These are phyloP conservation scores for Pseudogymnoascus sp. DNA, from an alignment of 2,329 filamentous ascomycete species.

Conservation along the genomic window DNA sequence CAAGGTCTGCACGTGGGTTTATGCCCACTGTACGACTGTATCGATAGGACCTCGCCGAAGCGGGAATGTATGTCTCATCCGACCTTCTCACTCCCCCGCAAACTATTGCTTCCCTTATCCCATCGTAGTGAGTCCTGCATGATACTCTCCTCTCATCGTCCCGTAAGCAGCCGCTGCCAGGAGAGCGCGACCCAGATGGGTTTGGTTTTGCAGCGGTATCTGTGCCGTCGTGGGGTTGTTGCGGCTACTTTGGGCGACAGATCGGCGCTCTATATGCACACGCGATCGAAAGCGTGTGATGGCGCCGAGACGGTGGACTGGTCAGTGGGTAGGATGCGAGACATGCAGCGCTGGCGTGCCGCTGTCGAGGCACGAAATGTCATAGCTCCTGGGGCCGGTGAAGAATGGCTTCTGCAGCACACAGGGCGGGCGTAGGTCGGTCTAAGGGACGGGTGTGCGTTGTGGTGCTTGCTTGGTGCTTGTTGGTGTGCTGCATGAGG, in stretches of 20 bases:
- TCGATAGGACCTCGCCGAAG: background rate
- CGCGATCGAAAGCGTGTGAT: conserved; percentile 4
- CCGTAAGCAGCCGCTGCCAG: background rate
- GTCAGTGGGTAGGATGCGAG: background rate
- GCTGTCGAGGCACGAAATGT: background rate
- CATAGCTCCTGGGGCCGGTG: background rate
- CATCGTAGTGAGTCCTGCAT: conserved; percentile 3
- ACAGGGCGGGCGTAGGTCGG: background rate
- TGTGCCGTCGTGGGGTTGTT: background rate
- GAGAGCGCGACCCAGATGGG: background rate
- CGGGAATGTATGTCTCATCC: background rate
- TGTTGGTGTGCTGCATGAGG: background rate
- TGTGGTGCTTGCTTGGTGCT: background rate
- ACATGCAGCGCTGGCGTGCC: background rate
- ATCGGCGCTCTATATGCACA: background rate
- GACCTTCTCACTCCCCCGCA: background rate
- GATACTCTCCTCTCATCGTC: background rate
- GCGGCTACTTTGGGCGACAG: background rate
- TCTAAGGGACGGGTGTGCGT: background rate
- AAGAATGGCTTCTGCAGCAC: background rate
- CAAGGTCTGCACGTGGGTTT: background rate
- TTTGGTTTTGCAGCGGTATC: background rate
- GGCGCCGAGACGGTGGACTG: conserved; percentile 1
- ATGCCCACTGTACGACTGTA: background rate
- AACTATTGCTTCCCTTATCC: background rate